Percentiles rank a stretch among this genome's conserved stretches.
phyloP scores from a whole-genome alignment of 2,329 filamentous ascomycete genomes.

The Aspergillus melleus region DNA sequence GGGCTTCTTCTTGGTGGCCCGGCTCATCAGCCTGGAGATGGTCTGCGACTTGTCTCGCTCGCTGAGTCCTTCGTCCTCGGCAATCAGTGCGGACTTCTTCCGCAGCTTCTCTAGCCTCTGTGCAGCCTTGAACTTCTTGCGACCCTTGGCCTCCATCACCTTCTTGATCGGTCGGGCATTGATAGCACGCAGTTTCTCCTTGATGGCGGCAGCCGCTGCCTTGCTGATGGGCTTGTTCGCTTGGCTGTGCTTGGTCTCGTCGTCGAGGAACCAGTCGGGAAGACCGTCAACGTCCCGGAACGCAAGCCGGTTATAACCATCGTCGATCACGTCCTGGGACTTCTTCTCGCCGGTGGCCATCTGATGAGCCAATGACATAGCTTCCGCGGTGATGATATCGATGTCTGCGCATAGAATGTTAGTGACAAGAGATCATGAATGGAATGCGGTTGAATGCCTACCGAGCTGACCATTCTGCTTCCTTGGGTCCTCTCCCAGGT shows the following conservation, averaged over 20 bases:
- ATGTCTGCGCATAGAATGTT: conserved; percentile 62
- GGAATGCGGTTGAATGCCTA: conserved; percentile 25
- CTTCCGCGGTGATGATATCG: conserved; percentile 98
- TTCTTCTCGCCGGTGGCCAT: conserved; percentile 84
- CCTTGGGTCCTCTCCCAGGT: conserved; percentile 37
- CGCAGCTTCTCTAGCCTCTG: conserved; percentile 89
- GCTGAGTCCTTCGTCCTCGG: conserved; percentile 85
- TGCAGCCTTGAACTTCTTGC: conserved; percentile 95
- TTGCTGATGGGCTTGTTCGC: conserved; percentile 87
- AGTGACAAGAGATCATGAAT: conserved; percentile 10
- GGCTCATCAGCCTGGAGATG: conserved; percentile 78
- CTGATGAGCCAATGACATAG: conserved; percentile 94
- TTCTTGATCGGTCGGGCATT: conserved; percentile 99
- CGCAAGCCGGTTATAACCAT: conserved; percentile 88
- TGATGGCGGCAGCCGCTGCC: conserved; percentile 85
- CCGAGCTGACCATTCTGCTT: conserved; percentile 46
- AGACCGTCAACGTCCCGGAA: conserved; percentile 90
- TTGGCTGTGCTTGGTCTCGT: conserved; percentile 81
- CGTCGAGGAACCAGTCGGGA: conserved; percentile 97
- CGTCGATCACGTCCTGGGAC: conserved; percentile 77
- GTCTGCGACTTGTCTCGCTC: conserved; percentile 93
- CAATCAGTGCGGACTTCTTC: conserved; percentile 92
- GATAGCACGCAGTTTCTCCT: conserved; percentile 87
- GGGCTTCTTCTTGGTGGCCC: conserved; percentile 82
- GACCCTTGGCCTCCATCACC: conserved; percentile 90